Base-by-base conservation (phyloP, 2,329 filamentous ascomycete genomes). In the Hysterium pulicare region DNA sequence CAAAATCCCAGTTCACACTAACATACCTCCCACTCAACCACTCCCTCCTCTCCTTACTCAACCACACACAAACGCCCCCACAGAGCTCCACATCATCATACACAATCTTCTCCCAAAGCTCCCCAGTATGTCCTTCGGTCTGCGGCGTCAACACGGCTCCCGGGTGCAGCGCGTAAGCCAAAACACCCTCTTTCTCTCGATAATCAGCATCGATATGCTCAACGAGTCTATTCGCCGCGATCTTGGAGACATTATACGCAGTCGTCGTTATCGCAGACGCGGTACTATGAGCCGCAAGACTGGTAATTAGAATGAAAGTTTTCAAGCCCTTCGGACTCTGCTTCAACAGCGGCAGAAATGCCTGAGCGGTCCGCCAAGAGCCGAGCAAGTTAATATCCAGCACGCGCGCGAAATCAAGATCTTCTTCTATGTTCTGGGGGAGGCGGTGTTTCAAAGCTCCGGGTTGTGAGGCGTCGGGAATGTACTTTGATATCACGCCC, bases 311-410 rank as follows among this genome's bases (percentile, higher is more conserved):
- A 11, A 56, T 50, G 3, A 57, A 33, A 13, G 49, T 56, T 35
- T 53, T 45, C 19, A 45, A 22, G 0, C 52, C 50, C 15, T 45
- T 39, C 9, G 37, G 41, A 1, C 43, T 45, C 2, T 36, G 20
- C 5, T 34, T 22, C 2, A 57, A 43, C 4, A 58, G 33, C 2
- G 55, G 52, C 32, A 53, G 19, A 34, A 58, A 53, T 1, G 53
- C 51, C 31, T 47, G 48, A 11, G 41, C 28, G 5, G 50, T 42
- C n/a, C 49, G 46, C 51, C 53, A 56, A 7, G 47, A 46, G 3
- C 55, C 55, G 6, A 40, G 38, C 4, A 58, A 37, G 31, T 56
- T 58, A 44, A 53, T 50, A 19, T 56, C 42, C n/a, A 56, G 40
- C 4, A 55, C 53, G 11, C 55, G 41, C 13, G 38, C 33, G 49